These are phyloP conservation scores for Gentiana dahurica DNA, from an alignment of 257 asterid genomes.

Conservation along the genomic window DNA sequence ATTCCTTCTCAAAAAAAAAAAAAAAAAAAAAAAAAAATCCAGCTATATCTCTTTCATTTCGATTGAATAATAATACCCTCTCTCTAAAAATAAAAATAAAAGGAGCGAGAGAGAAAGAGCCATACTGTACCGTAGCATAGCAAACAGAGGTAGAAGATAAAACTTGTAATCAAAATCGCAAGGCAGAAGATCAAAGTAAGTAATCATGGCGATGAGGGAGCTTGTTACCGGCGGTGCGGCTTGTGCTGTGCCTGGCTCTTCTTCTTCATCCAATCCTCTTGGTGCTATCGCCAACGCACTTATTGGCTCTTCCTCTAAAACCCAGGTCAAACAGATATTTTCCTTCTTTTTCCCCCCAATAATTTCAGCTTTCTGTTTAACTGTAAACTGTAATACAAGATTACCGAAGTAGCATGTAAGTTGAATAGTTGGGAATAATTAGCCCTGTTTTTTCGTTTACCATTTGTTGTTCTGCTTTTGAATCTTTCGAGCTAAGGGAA, in stretches of 20 bases:
- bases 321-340: conserved; percentile 39
- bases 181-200: background rate
- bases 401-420: background rate
- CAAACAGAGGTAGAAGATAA: no score
- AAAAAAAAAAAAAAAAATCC: no score
- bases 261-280: conserved; percentile 82
- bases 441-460: no score
- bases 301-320: conserved; percentile 88
- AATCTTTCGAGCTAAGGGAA: no score
- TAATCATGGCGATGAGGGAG: conserved; percentile 84
- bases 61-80: no score
- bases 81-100: no score
- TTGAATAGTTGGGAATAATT: background rate
- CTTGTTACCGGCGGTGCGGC: conserved; percentile 80
- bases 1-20: no score
- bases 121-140: background rate
- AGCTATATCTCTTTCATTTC: no score
- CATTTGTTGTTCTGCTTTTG: no score
- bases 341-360: background rate
- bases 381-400: background rate
- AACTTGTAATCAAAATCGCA: background rate
- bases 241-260: conserved; percentile 81
- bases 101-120: no score
- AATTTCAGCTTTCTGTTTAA: background rate
- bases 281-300: conserved; percentile 89